Conservation (phyloP, 352 stramenopile genomes). For the Albugo laibachii region DNA sequence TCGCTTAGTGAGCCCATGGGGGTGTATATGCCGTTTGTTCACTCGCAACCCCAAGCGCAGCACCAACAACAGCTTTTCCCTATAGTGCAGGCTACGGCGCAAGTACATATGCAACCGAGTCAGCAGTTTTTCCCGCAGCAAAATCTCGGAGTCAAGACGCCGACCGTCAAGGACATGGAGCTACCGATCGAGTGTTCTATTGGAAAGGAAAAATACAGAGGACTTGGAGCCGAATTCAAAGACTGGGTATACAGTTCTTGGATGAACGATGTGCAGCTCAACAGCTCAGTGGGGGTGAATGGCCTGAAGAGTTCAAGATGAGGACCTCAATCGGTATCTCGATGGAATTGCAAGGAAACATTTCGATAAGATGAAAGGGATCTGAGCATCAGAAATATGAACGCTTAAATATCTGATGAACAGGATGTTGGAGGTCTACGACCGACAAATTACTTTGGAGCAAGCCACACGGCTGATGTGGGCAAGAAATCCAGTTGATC, state of each 20-base stretch:
- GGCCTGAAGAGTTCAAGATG: slow-evolving; percentile 1
- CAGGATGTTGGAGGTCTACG: not conserved
- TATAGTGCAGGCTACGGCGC: no score
- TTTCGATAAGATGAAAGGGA: not conserved
- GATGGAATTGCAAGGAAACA: not conserved
- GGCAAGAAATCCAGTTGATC: not conserved
- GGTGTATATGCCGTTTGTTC: no score
- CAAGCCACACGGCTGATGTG: not conserved
- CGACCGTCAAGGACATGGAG: not conserved
- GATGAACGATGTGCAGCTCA: not conserved
- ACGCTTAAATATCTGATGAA: not conserved
- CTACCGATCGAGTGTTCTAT: not conserved
- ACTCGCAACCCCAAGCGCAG: no score
- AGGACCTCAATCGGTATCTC: not conserved
- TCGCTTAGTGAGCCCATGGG: no score
- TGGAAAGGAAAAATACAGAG: not conserved
- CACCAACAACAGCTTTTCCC: no score
- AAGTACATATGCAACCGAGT: no score
- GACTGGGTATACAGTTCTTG: not conserved
- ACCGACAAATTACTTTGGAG: not conserved
- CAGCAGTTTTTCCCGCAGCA: no score
- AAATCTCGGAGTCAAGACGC: not conserved
- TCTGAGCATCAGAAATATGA: no score
- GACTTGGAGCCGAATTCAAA: not conserved
- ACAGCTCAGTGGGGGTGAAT: not conserved